Conservation (phyloP, 805 yeast species). For the Kuraishia floccosa region DNA sequence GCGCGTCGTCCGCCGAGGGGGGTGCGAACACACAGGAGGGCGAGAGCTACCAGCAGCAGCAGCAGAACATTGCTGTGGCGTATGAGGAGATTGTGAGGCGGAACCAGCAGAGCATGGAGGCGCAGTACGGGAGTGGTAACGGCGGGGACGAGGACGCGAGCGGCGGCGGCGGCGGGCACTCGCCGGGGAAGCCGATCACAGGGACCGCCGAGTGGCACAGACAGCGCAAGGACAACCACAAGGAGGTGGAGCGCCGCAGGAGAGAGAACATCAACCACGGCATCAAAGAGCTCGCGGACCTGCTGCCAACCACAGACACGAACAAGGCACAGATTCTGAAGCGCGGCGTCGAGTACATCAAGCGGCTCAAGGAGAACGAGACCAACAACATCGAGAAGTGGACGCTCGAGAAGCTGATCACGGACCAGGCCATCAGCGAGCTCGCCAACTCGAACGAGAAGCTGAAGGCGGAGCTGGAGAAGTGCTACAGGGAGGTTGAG, state of each 20-base stretch:
- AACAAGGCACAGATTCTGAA: constrained; percentile 86
- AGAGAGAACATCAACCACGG: constrained; percentile 83
- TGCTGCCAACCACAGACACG: constrained; percentile 75
- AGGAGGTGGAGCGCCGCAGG: constrained; percentile 90
- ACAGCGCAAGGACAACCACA: constrained; percentile 81
- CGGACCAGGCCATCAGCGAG: constrained; percentile 87
- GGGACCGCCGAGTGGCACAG: constrained; percentile 82
- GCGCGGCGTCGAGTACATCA: constrained; percentile 84
- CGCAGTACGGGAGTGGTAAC: no score
- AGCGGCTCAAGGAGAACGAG: constrained; percentile 83
- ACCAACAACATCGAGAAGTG: constrained; percentile 85
- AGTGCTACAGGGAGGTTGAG: constrained; percentile 88
- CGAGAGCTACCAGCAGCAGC: no score
- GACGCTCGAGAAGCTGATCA: constrained; percentile 85
- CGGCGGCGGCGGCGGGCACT: constrained; percentile 5
- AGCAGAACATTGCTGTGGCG: no score
- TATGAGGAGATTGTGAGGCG: no score
- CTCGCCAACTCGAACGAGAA: constrained; percentile 78
- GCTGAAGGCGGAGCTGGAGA: constrained; percentile 77
- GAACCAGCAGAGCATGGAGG: no score
- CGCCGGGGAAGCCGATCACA: constrained; percentile 47
- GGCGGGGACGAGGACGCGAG: constrained; percentile 6
- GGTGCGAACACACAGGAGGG: no score
- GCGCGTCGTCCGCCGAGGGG: no score
- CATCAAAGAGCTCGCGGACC: constrained; percentile 65